Base-by-base conservation (phyloP, 2,329 filamentous ascomycete genomes). In the Fusarium compactum region DNA sequence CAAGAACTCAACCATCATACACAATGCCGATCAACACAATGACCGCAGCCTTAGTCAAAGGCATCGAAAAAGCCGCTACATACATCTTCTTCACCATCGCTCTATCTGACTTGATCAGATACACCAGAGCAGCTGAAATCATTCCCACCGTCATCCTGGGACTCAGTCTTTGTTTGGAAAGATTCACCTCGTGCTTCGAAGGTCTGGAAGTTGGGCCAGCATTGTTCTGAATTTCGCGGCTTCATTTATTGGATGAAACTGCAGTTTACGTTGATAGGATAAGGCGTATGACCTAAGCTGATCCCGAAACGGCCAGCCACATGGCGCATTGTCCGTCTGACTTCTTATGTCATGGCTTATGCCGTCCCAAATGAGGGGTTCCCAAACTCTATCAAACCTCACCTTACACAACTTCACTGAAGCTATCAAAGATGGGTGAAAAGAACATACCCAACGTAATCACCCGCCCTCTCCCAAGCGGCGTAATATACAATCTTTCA, bases 401-500 rank as follows among this genome's bases (percentile, higher is more conserved):
- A 8, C 10, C 12, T 27, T n/a, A 22, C 5, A 15, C 14, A 40
- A 40, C 9, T 12, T 4, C 12, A 27, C 8, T 3, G n/a, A 22
- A 12, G 7, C 9, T 20, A 0, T 1, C 3, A 1, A 1, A 38
- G 8, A 62, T 64, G 61, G 18, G 11, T 0, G 3, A 24, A 1
- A n/a, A 24, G 1, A 50, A 9, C 12, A 9, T 70, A 1, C 8
- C 46, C 0, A 54, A 1, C 1, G 16, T 60, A 0, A 64, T 76
- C 2, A 32, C 64, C 6, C 69, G 72, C 18, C 61, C 60, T 0
- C 61, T 72, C 1, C 74, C 71, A 7, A 68, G 73, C 5, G 71
- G 62, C 1, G 73, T 76, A 6, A 67, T 25, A 6, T 76, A 78
- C 27, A 62, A 85, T 69, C 79, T 86, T 22, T 80, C 82, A 1